Evolutionary conservation across 2,329 filamentous ascomycete species (phyloP).

Genomic region (Alternaria sp.): DNA sequence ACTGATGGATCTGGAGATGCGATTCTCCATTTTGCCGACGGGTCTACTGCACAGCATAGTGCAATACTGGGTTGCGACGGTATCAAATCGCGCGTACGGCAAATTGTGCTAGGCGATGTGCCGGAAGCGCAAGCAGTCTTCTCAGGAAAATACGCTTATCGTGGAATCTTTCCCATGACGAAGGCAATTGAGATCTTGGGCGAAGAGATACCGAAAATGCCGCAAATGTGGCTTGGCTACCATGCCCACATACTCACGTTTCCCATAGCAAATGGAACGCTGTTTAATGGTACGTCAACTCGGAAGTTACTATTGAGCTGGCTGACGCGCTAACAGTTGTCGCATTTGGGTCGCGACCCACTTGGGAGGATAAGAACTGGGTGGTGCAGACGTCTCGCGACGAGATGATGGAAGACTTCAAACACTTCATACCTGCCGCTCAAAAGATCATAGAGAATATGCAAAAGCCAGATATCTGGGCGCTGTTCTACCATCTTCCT

Average conservation of each 20-base stretch:
- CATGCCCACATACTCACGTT: neutral
- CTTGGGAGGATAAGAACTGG: conserved; percentile 37
- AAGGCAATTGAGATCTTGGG: conserved; percentile 61
- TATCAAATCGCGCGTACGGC: conserved; percentile 66
- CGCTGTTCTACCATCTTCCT: conserved; percentile 57
- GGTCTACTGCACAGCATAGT: conserved; percentile 54
- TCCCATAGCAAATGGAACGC: conserved; percentile 4
- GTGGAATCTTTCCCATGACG: conserved; percentile 68
- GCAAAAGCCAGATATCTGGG: conserved; percentile 60
- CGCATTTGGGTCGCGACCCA: conserved; percentile 32
- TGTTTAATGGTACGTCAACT: neutral
- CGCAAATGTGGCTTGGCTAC: conserved; percentile 51
- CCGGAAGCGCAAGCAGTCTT: conserved; percentile 59
- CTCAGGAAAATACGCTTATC: conserved; percentile 68
- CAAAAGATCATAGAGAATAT: conserved; percentile 45
- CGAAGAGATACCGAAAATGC: conserved; percentile 65
- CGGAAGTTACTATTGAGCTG: too few species aligned
- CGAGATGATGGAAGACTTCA: conserved; percentile 40
- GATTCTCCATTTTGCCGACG: conserved; percentile 56
- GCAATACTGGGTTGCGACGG: conserved; percentile 70
- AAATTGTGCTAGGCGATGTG: conserved; percentile 60
- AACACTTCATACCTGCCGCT: conserved; percentile 31
- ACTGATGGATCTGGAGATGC: conserved; percentile 38
- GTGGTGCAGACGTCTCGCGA: conserved; percentile 36
- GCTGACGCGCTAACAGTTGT: conserved; percentile 29